These are phyloP conservation scores for Ustilago nuda DNA, from an alignment of 1,284 basidiomycete species.

Conservation along the genomic window DNA sequence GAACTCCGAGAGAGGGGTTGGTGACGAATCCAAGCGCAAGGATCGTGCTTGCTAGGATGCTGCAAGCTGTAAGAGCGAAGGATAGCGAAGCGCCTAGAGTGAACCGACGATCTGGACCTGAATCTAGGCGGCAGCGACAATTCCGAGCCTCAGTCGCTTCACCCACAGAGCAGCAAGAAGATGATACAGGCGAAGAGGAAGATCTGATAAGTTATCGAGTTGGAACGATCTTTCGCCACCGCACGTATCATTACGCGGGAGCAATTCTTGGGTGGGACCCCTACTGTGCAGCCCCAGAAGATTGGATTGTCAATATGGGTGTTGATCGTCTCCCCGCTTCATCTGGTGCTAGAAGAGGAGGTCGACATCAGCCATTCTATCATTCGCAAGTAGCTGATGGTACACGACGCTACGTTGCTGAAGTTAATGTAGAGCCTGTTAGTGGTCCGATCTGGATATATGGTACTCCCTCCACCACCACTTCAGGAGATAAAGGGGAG, in stretches of 20 bases:
- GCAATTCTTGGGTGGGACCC: conserved; percentile 49
- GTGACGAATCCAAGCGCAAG: conserved; percentile 18
- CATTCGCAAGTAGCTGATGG: conserved; percentile 37
- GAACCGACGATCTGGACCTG: conserved; percentile 12
- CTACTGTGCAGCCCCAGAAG: conserved; percentile 41
- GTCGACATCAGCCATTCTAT: conserved; percentile 48
- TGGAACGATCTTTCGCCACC: conserved; percentile 54
- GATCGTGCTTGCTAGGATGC: conserved; percentile 24
- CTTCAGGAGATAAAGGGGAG: not conserved
- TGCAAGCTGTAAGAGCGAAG: conserved; percentile 24
- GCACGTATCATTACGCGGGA: conserved; percentile 51
- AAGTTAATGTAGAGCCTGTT: conserved; percentile 37
- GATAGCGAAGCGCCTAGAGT: conserved; percentile 23
- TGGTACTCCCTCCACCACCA: conserved; percentile 8
- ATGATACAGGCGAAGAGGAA: conserved; percentile 6
- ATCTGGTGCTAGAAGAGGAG: conserved; percentile 7
- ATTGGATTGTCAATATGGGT: conserved; percentile 58
- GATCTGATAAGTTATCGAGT: conserved; percentile 29
- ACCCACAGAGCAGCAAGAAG: not conserved
- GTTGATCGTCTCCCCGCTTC: conserved; percentile 46
- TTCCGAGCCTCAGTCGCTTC: no score
- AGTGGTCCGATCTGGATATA: conserved; percentile 33
- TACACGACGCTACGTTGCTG: conserved; percentile 40
- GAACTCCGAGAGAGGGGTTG: not conserved
- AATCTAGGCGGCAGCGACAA: conserved; percentile 3